Evolutionary conservation across 208 protist species (phyloP), one percentile per base, ranked within the genome.

Genomic region (Trypanosoma avium): DNA sequence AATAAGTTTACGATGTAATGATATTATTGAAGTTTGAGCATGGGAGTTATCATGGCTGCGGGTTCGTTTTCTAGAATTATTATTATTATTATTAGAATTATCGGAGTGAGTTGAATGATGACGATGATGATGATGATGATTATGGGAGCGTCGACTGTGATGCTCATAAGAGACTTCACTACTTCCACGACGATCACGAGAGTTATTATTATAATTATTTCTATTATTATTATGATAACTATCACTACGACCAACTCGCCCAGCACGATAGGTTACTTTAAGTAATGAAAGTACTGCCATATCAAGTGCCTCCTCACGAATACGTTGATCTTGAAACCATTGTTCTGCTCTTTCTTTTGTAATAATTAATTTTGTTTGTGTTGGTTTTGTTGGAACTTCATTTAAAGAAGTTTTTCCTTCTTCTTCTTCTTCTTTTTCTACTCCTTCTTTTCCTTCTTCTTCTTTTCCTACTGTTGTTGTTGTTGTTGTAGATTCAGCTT

Each of bases 301-400:
- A 50, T 95, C 88, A 9, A 95, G 67, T 10, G 73, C 77, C 27
- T 75, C 67, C 56, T 81, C 42, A 50, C 88, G 85, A 33, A 63
- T 67, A 7, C 85, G 82, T 73, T 95, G 88, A 48, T 92, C 84
- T 9, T 45, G 47, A 5, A 83, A 61, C 86, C 88, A 95, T 29
- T 45, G 58, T 24, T 83, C 64, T 17, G 70, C 79, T 21, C 57
- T 45, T 43, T 73, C 66, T 49, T 57, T 24, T 24, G 66, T 32
- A 58, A 78, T 55, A 60, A 47, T 13, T 65, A 60, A 0, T 70
- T 52, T 55, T 40, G 40, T 35, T 10, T 43, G 24, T 6, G 9
- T 12, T 50, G 12, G 32, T 38, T 49, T 54, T 59, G 36, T 33
- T 24, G 42, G 47, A 43, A 13, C 27, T 43, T 48, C 35, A 21